Conservation (phyloP, 805 yeast species). For the Metschnikowia borealis region DNA sequence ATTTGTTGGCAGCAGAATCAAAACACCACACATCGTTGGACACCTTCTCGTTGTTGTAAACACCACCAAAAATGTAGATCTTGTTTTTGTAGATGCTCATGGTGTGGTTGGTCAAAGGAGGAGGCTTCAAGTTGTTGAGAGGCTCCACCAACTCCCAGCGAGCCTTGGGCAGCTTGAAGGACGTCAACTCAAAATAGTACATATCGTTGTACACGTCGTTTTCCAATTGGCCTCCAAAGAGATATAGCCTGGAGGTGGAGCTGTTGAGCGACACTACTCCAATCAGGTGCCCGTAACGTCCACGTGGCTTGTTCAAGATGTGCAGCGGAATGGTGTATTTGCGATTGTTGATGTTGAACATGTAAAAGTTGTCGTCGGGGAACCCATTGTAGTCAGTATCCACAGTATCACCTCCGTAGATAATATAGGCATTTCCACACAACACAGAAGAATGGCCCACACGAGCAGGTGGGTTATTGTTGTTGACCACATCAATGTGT, state of each 20-base stretch:
- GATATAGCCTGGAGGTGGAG: slow-evolving; percentile 54
- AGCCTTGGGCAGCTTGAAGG: slow-evolving; percentile 78
- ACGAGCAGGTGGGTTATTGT: slow-evolving; percentile 87
- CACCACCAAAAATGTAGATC: slow-evolving; percentile 88
- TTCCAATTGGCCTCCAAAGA: slow-evolving; percentile 92
- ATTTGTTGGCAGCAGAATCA: slow-evolving; percentile 62
- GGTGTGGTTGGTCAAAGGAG: slow-evolving; percentile 87
- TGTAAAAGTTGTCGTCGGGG: slow-evolving; percentile 85
- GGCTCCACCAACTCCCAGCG: slow-evolving; percentile 76
- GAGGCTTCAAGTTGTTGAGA: slow-evolving; percentile 49
- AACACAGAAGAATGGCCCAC: slow-evolving; percentile 92
- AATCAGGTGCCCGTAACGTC: slow-evolving; percentile 92
- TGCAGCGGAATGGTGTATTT: slow-evolving; percentile 45
- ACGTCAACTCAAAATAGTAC: slow-evolving; percentile 79
- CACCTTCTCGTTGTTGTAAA: slow-evolving; percentile 61
- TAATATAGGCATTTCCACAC: slow-evolving; percentile 91
- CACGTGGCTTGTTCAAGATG: slow-evolving; percentile 64
- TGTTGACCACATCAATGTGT: slow-evolving; percentile 49
- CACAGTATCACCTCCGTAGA: slow-evolving; percentile 95
- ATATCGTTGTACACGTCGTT: slow-evolving; percentile 83
- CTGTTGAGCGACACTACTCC: slow-evolving; percentile 57
- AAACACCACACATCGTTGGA: slow-evolving; percentile 76
- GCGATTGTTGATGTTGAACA: slow-evolving; percentile 58
- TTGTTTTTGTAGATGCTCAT: slow-evolving; percentile 77
- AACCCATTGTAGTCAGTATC: slow-evolving; percentile 69